Evolutionary conservation across 345 rosid genomes (phyloP), one percentile per base, ranked within the genome.

Genomic region (Psidium guajava): DNA sequence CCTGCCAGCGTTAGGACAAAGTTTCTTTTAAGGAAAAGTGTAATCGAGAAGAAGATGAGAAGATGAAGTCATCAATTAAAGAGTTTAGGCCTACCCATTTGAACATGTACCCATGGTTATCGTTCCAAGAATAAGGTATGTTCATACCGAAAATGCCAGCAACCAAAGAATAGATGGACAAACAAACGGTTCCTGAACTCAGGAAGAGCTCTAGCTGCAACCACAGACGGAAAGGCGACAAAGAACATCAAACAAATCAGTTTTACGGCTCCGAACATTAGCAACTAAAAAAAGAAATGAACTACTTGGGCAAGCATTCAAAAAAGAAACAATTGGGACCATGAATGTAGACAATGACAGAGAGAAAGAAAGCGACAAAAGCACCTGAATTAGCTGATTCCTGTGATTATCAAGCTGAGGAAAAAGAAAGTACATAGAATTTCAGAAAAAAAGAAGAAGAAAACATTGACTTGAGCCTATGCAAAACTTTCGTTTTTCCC

Each of bases 391-490:
- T 57, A 98, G 92, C 93, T 98, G 99, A 88, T 98, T 98, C 50
- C 99, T 96, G 90, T 98, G 98, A 89, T 95, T 98, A 92, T 98
- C 99, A 50, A 98, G 96, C 99, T 97, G 96, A 83, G 87, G 86
- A 86, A 90, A 77, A 21, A 40, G 55, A 20, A n/a, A 82, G n/a
- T 14, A 69, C 25, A 36, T 9, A 53, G 47, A 54, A 54, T 54
- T 28, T 82, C 9, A 54, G 84, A n/a, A 82, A 32, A 32, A 27
- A 9, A 82, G 81, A 42, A 1, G 42, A 57, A 82, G 81, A 42
- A 1, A 54, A 57, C 54, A 24, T 5, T 25, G 53, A 47, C 49
- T 56, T 53, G 54, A 84, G 81, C 40, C 80, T 5, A 18, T 8
- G 47, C 80, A 69, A 69, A 69, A 36, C 80, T 69, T 64, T 20